A percentile compares a stretch with the other conserved stretches of the same genome.
phyloP scores from a whole-genome alignment of 768 basidiomycete species.

The Leccinum sublutescens region DNA sequence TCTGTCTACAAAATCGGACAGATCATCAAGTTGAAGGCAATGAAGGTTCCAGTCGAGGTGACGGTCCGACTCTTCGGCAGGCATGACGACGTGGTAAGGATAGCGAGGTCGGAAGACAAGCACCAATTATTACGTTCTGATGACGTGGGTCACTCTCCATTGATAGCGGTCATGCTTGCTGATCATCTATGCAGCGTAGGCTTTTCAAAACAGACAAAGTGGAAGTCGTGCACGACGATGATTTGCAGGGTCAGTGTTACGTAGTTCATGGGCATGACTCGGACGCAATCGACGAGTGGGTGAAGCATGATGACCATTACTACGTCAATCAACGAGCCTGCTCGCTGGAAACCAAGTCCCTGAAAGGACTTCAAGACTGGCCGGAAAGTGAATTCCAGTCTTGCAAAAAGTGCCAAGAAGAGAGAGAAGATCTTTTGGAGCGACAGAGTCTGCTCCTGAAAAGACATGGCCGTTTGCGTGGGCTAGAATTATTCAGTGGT shows the following conservation, averaged over 20 bases:
- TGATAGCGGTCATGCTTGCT: neutral
- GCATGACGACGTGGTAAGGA: conserved; percentile 39
- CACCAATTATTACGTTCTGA: conserved; percentile 33
- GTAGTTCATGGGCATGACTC: conserved; percentile 39
- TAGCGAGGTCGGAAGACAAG: conserved; percentile 13
- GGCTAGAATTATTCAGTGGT: conserved; percentile 73
- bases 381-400: conserved; percentile 26
- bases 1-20: conserved; percentile 52
- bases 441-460: conserved; percentile 31
- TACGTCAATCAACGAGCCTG: conserved; percentile 42
- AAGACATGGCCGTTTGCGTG: conserved; percentile 47
- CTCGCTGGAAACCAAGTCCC: conserved; percentile 17
- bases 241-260: conserved; percentile 56
- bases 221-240: conserved; percentile 28
- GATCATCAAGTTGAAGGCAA: conserved; percentile 41
- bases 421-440: conserved; percentile 32
- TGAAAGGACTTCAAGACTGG: conserved; percentile 28
- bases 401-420: conserved; percentile 42
- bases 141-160: conserved; percentile 36
- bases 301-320: conserved; percentile 56
- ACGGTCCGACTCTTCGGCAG: conserved; percentile 46
- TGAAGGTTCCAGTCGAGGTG: conserved; percentile 26
- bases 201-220: conserved; percentile 41
- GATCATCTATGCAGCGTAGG: conserved; percentile 27
- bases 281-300: conserved; percentile 39